These are phyloP conservation scores for Aphanomyces astaci DNA, from an alignment of 352 stramenopile species.

Conservation along the genomic window DNA sequence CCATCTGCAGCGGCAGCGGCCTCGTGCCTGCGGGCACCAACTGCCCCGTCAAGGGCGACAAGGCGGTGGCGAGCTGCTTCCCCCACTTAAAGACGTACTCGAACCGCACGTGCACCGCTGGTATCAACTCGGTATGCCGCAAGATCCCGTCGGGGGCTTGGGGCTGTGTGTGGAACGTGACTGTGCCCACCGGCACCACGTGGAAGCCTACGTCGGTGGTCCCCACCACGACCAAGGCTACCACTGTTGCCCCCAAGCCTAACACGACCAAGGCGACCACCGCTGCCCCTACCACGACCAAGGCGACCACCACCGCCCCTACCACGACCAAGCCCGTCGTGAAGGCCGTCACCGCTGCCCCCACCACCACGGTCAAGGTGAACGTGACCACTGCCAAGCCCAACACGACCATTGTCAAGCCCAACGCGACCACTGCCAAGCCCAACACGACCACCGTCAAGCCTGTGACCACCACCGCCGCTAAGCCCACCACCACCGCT, in stretches of 20 bases:
- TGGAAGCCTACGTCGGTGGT: background rate
- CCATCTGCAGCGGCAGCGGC: slow-evolving; percentile 52
- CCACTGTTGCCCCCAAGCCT: no score
- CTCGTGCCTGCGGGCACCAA: slow-evolving; percentile 32
- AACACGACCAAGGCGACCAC: no score
- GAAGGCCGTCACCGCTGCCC: no score
- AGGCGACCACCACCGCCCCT: no score
- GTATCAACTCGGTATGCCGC: slow-evolving; percentile 37
- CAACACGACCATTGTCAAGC: background rate
- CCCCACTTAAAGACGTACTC: slow-evolving; percentile 46
- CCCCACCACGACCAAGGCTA: background rate
- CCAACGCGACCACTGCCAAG: background rate
- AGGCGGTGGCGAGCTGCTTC: slow-evolving; percentile 50
- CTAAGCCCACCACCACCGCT: background rate
- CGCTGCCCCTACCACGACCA: no score
- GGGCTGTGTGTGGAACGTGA: slow-evolving; percentile 38
- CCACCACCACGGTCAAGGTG: no score
- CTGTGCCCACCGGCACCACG: background rate
- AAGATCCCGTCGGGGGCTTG: slow-evolving; percentile 64
- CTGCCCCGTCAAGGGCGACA: slow-evolving; percentile 53
- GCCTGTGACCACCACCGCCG: background rate
- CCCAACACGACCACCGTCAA: background rate
- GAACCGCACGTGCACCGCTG: slow-evolving; percentile 39
- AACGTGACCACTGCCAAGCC: background rate
- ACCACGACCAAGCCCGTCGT: no score